These are phyloP conservation scores for Tetracladium setigerum DNA, from an alignment of 495 filamentous ascomycete genomes.

Conservation along the genomic window DNA sequence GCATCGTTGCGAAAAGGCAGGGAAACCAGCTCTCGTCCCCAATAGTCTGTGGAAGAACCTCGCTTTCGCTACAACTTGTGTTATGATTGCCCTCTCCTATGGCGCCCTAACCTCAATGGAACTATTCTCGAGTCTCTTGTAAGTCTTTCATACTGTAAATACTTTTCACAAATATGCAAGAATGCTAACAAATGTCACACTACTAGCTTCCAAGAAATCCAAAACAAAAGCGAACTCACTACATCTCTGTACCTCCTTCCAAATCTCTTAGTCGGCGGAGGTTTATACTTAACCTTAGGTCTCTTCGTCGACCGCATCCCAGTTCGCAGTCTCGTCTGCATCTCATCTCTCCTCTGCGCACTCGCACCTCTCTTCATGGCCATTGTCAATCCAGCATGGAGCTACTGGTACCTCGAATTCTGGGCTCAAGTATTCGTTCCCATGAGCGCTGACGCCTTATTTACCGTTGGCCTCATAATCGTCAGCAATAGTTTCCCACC, in stretches of 20 bases:
- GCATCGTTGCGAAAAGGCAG: slow-evolving; percentile 29
- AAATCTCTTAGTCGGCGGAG: slow-evolving; percentile 39
- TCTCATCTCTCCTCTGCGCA: slow-evolving; percentile 36
- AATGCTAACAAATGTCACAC: slow-evolving; percentile 5
- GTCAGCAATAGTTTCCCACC: slow-evolving; percentile 48
- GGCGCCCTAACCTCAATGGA: slow-evolving; percentile 44
- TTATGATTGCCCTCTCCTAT: slow-evolving; percentile 41
- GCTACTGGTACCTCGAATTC: slow-evolving; percentile 55
- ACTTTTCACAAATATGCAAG: not conserved
- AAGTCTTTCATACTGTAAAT: not conserved
- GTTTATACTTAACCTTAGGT: slow-evolving; percentile 46
- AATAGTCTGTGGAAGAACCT: slow-evolving; percentile 46
- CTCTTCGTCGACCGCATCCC: slow-evolving; percentile 44
- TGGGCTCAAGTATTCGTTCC: slow-evolving; percentile 43
- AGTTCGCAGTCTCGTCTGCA: slow-evolving; percentile 37
- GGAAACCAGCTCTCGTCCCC: slow-evolving; percentile 42
- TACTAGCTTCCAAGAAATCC: slow-evolving; percentile 41
- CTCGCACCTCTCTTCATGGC: slow-evolving; percentile 47
- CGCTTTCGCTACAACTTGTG: slow-evolving; percentile 40
- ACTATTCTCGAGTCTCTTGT: slow-evolving; percentile 37
- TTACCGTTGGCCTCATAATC: slow-evolving; percentile 53
- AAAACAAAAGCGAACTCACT: slow-evolving; percentile 32
- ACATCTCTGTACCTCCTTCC: slow-evolving; percentile 49
- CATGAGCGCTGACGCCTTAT: slow-evolving; percentile 48
- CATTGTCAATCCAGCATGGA: slow-evolving; percentile 30